These are phyloP conservation scores for Xylariaceae sp. DNA, from an alignment of 2,329 filamentous ascomycete genomes.

Conservation along the genomic window DNA sequence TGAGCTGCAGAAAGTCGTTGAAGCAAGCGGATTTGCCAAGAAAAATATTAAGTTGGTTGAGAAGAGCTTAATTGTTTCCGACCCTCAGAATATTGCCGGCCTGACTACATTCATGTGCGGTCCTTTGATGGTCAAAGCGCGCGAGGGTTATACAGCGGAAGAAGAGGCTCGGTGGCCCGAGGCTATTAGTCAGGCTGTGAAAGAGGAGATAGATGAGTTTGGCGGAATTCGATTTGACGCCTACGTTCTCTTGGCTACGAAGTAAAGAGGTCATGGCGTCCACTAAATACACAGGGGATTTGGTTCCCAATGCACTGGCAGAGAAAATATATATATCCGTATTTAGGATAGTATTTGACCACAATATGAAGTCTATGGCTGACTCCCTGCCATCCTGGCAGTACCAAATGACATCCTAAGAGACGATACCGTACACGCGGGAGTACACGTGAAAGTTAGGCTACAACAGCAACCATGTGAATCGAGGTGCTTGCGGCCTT, in stretches of 20 bases:
- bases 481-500: too few species aligned
- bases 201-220: slow-evolving; percentile 24
- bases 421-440: too few species aligned
- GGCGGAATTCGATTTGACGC: slow-evolving; percentile 25
- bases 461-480: too few species aligned
- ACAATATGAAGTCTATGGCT: too few species aligned
- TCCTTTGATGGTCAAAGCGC: slow-evolving; percentile 27
- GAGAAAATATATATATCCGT: too few species aligned
- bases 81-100: slow-evolving; percentile 25
- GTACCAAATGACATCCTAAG: too few species aligned
- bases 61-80: slow-evolving; percentile 22
- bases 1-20: slow-evolving; percentile 22
- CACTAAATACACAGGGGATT: too few species aligned
- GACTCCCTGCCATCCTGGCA: too few species aligned
- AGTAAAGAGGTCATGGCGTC: slow-evolving; percentile 11
- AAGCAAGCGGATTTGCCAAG: slow-evolving; percentile 24
- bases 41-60: slow-evolving; percentile 18
- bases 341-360: too few species aligned
- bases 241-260: slow-evolving; percentile 24
- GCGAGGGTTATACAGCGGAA: slow-evolving; percentile 24
- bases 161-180: slow-evolving; percentile 23
- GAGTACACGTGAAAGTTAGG: too few species aligned
- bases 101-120: slow-evolving; percentile 27
- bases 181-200: slow-evolving; percentile 19
- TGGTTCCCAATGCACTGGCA: too few species aligned